Evolutionary conservation across 2,329 filamentous ascomycete genomes (phyloP).

Genomic region (Fusarium hainanense): DNA sequence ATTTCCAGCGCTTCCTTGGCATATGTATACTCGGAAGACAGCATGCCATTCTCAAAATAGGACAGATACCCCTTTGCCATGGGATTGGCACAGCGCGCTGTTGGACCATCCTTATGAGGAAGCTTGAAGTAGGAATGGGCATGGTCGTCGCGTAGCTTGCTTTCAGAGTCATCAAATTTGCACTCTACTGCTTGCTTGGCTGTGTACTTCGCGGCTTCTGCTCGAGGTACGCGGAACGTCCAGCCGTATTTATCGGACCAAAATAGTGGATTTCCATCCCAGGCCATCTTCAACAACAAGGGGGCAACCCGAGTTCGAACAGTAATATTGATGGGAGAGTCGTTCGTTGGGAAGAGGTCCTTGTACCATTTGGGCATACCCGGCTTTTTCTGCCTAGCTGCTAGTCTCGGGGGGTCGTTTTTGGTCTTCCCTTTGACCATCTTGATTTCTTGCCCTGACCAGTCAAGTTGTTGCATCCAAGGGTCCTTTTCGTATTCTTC

Average conservation of each 20-base stretch:
- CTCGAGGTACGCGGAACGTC: conserved; percentile 82
- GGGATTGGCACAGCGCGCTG: conserved; percentile 84
- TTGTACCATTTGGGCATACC: conserved; percentile 98
- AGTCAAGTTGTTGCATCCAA: conserved; percentile 94
- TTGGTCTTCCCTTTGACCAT: conserved; percentile 95
- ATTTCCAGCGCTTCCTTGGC: conserved; percentile 96
- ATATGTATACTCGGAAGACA: conserved; percentile 88
- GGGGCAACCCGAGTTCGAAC: conserved; percentile 91
- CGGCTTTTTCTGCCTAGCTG: conserved; percentile 88
- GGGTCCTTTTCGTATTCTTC: conserved; percentile 81
- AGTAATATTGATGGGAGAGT: conserved; percentile 77
- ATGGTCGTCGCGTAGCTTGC: conserved; percentile 71
- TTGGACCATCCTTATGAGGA: conserved; percentile 93
- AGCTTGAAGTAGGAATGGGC: conserved; percentile 85
- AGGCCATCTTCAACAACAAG: conserved; percentile 82
- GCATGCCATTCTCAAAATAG: conserved; percentile 89
- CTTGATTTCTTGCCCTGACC: conserved; percentile 91
- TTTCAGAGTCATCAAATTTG: conserved; percentile 81
- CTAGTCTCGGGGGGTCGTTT: conserved; percentile 78
- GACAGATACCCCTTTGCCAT: conserved; percentile 90
- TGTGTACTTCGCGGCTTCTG: conserved; percentile 72
- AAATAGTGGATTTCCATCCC: conserved; percentile 88
- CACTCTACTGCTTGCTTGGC: conserved; percentile 79
- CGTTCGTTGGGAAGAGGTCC: conserved; percentile 79
- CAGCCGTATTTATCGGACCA: conserved; percentile 96